Conservation (phyloP, 805 yeast species). For the Sporopachydermia lactativora region DNA sequence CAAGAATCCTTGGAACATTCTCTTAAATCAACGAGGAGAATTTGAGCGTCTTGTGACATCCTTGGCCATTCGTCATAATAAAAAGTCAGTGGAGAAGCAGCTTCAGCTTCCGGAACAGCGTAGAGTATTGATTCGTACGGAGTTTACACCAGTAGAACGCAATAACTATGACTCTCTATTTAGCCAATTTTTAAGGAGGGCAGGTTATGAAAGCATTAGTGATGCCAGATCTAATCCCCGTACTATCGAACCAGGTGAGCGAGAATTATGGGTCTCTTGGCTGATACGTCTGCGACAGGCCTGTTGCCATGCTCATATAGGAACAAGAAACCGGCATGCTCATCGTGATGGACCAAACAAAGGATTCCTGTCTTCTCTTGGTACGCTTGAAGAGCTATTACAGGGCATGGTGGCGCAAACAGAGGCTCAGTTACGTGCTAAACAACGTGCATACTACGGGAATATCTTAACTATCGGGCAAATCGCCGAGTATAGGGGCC, state of each 20-base stretch:
- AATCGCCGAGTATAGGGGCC: constrained; percentile 40
- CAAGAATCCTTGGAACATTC: constrained; percentile 27
- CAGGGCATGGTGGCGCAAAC: constrained; percentile 48
- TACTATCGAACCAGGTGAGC: constrained; percentile 1
- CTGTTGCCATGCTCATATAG: constrained; percentile 57
- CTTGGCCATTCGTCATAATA: constrained; percentile 67
- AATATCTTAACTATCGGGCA: constrained; percentile 50
- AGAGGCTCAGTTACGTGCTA: constrained; percentile 28
- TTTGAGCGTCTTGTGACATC: constrained; percentile 37
- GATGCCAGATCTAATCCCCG: constrained; percentile 1
- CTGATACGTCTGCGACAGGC: constrained; percentile 54
- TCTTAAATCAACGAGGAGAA: constrained; percentile 23
- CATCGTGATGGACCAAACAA: constrained; percentile 15
- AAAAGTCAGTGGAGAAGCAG: constrained; percentile 66
- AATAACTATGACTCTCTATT: constrained; percentile 61
- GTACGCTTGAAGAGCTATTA: constrained; percentile 57
- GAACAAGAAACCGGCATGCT: constrained; percentile 9
- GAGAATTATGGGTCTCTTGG: constrained; percentile 38
- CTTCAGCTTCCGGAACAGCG: constrained; percentile 68
- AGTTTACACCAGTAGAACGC: constrained; percentile 73
- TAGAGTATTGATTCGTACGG: constrained; percentile 52
- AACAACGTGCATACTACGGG: constrained; percentile 34
- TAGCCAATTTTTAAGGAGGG: constrained; percentile 34
- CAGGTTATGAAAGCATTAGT: constrained; percentile 21
- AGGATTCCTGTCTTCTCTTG: constrained; percentile 16